Evolutionary conservation across 176 grass and related monocot genomes (phyloP), one percentile per base, ranked within the genome.

Genomic region (Rhipidocladum racemiflorum): DNA sequence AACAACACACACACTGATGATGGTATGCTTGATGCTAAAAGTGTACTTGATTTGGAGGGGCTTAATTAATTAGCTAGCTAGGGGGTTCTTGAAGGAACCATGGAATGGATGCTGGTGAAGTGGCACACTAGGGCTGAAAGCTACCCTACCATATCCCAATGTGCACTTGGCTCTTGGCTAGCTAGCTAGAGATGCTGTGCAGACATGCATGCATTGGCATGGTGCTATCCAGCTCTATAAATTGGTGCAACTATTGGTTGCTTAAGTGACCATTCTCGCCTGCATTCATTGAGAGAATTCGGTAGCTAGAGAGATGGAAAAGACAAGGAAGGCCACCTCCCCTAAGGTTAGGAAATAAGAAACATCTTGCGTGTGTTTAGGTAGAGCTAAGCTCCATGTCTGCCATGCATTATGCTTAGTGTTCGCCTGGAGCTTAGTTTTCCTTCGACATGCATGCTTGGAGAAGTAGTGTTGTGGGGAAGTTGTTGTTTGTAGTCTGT

Each of bases 231-330:
- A 67, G 74, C 44, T 71, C 85, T 89, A 84, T 74, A 89, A 84
- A 80, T 77, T 74, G 88, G 74, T 86, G 78, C 73, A 77, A 86
- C 88, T 90, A 83, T 86, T 86, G 66, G 88, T 59, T 78, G n/a
- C 59, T 74, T 78, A 45, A 67, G 50, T 49, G 35, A 70, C 27
- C 86, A 80, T 70, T 62, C 74, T 24, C 21, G 55, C n/a, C 35
- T 65, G 75, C 65, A 72, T 42, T 81, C 21, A 51, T 35, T 54
- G 50, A 85, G 66, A 13, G 62, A 66, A 77, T 66, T 83, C 38
- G 39, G 77, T 43, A 43, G 70, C 75, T 32, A 81, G 64, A 75
- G 76, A 87, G 61, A 94, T 91, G 89, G 92, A 87, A 76, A 86
- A 79, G 71, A 9, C 81, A 60, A 82, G 80, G 81, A 88, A 89